Conservation (phyloP, 352 stramenopile genomes). For the Phytophthora tentaculata region DNA sequence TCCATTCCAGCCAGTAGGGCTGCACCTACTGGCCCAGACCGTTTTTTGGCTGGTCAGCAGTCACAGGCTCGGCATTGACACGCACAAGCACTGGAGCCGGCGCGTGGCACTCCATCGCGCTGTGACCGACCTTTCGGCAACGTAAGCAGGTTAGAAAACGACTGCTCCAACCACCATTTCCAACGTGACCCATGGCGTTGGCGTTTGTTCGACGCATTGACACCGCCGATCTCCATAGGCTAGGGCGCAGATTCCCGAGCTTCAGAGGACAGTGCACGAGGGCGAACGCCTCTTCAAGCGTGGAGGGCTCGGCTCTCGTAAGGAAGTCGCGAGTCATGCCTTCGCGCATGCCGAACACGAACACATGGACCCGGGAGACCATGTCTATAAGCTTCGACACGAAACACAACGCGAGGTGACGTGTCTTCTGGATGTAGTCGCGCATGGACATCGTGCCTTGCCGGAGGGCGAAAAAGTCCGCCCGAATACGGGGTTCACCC, state of each 20-base stretch:
- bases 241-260: neutral
- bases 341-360: conserved; percentile 20
- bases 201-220: neutral
- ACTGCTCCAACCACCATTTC: neutral
- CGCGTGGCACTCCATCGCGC: neutral
- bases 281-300: conserved; percentile 18
- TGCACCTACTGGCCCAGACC: neutral
- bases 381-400: conserved; percentile 3
- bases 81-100: neutral
- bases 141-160: neutral
- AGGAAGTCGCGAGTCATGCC: conserved; percentile 11
- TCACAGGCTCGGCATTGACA: neutral
- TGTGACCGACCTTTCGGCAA: neutral
- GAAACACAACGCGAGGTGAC: neutral
- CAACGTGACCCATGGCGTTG: too few species aligned
- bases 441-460: neutral
- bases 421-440: neutral
- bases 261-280: neutral
- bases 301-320: neutral
- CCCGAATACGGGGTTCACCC: neutral
- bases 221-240: neutral
- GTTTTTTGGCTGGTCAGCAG: neutral
- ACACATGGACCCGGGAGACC: conserved; percentile 21
- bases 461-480: too few species aligned
- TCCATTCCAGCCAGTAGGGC: conserved; percentile 14